Conservation (phyloP, 441 rosid genomes). For the Syzygium malaccense region DNA sequence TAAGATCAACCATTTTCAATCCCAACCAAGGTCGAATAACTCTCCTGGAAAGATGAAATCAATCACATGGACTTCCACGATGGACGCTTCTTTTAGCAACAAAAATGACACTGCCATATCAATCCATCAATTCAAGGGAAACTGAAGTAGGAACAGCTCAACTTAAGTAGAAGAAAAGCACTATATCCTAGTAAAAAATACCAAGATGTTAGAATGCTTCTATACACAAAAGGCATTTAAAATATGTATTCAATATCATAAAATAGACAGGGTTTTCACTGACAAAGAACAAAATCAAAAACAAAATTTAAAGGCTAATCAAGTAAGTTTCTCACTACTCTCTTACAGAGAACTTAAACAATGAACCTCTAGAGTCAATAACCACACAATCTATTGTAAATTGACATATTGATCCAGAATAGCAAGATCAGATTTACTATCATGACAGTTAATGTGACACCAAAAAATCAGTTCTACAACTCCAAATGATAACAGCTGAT, state of each 20-base stretch:
- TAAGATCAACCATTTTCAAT: conserved; percentile 84
- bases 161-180: neutral
- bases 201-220: neutral
- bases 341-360: neutral
- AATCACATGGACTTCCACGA: neutral
- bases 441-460: neutral
- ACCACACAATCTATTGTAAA: neutral
- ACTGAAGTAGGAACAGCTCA: neutral
- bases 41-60: conserved; percentile 41
- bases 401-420: neutral
- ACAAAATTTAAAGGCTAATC: neutral
- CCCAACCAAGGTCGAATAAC: conserved; percentile 95
- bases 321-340: neutral
- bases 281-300: neutral
- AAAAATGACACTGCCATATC: neutral
- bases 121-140: neutral
- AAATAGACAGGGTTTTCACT: neutral
- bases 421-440: neutral
- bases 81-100: neutral
- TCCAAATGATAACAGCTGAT: neutral
- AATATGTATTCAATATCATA: neutral
- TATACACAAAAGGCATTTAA: neutral
- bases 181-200: neutral
- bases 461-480: neutral
- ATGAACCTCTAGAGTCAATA: neutral